Conservation (phyloP, 148 eudicot species). For the Arbutus unedo region DNA sequence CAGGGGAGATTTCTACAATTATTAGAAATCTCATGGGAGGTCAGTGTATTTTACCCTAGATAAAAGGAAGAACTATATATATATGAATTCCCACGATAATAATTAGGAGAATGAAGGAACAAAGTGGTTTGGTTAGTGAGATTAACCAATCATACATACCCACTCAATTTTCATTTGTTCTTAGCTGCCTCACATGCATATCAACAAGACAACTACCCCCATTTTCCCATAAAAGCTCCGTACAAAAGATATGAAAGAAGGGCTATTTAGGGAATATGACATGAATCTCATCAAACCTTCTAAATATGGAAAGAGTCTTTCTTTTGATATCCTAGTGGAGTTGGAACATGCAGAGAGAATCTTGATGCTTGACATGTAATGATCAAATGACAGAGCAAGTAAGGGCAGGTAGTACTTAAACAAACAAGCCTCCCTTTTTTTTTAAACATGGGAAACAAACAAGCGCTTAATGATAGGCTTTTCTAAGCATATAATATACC, state of each 20-base stretch:
- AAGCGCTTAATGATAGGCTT: neutral
- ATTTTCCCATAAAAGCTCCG: neutral
- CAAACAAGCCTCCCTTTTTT: neutral
- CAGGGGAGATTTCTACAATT: too few relatives aligned
- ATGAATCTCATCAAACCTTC: neutral
- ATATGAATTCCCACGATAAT: too few relatives aligned
- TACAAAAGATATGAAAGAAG: neutral
- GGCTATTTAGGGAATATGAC: neutral
- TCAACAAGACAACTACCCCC: neutral
- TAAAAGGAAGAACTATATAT: too few relatives aligned
- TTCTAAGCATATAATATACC: slow-evolving; percentile 18
- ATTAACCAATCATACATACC: slow-evolving; percentile 3
- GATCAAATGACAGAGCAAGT: neutral
- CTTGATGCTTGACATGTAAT: neutral
- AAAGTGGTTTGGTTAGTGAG: neutral
- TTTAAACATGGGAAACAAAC: too few relatives aligned
- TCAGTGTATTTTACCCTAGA: too few relatives aligned
- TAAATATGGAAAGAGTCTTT: neutral
- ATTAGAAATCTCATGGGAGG: too few relatives aligned
- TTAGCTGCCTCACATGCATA: neutral
- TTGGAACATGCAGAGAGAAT: neutral
- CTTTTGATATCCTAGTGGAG: neutral
- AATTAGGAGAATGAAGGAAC: neutral
- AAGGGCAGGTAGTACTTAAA: neutral
- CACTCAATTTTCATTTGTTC: slow-evolving; percentile 7